phyloP scores from a whole-genome alignment of 176 grass and related monocot genomes.

The Oropetium thomaeum region DNA sequence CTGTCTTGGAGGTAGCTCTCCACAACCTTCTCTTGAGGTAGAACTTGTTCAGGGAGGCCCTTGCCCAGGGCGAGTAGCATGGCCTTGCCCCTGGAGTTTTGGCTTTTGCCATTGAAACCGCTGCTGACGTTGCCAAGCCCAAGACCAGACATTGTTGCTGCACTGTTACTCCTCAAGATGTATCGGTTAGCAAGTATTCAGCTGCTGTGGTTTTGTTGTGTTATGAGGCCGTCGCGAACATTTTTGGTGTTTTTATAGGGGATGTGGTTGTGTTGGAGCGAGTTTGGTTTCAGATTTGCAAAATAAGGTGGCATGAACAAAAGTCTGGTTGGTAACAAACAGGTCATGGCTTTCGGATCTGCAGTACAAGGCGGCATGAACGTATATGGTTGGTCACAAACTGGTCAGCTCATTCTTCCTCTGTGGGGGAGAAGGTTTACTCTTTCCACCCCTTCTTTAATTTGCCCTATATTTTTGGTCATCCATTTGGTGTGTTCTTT shows the following conservation, averaged over 20 bases:
- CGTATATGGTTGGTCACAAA: conserved; percentile 35
- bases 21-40: conserved; percentile 78
- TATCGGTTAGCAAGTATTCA: neutral
- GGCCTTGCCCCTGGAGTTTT: conserved; percentile 48
- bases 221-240: neutral
- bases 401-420: conserved; percentile 26
- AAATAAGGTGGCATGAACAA: conserved; percentile 27
- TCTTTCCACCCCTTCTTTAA: conserved; percentile 37
- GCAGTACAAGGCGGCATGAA: conserved; percentile 36
- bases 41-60: conserved; percentile 74
- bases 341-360: conserved; percentile 49
- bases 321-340: conserved; percentile 46
- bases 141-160: conserved; percentile 33
- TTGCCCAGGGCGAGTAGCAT: conserved; percentile 80
- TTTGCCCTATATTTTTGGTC: conserved; percentile 23
- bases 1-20: conserved; percentile 67
- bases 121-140: neutral
- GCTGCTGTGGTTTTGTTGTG: neutral
- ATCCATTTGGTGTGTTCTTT: conserved; percentile 38
- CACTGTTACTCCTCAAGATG: neutral
- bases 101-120: conserved; percentile 24
- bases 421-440: neutral
- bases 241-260: conserved; percentile 45
- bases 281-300: conserved; percentile 50
- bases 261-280: conserved; percentile 16